Percentiles rank a stretch among this genome's conserved stretches.
phyloP scores from a whole-genome alignment of 2,329 filamentous ascomycete genomes.

The Gremmenia infestans region DNA sequence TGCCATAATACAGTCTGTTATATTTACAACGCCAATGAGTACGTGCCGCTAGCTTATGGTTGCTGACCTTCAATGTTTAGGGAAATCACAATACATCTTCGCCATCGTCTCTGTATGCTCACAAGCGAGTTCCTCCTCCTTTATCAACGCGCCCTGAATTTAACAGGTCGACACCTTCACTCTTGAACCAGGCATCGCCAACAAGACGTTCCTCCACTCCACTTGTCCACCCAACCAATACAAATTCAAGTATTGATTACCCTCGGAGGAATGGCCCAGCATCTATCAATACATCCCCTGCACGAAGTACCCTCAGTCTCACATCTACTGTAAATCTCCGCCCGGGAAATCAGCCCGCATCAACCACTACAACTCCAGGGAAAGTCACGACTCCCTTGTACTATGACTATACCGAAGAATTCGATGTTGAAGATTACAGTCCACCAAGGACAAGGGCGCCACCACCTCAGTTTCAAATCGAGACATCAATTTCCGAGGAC shows the following conservation, averaged over 20 bases:
- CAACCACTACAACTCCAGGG: conserved; percentile 26
- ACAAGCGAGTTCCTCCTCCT: conserved; percentile 24
- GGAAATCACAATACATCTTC: conserved; percentile 25
- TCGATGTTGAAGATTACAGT: conserved; percentile 24
- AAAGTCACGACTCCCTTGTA: conserved; percentile 27
- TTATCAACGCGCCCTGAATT: conserved; percentile 23
- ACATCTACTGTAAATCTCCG: conserved; percentile 28
- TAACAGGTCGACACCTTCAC: conserved; percentile 28
- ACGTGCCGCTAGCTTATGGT: background rate
- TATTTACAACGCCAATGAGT: background rate
- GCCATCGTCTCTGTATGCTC: conserved; percentile 28
- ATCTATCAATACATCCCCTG: conserved; percentile 28
- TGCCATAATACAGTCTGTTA: background rate
- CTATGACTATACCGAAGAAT: conserved; percentile 34
- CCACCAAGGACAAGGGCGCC: conserved; percentile 17
- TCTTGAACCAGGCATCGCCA: conserved; percentile 25
- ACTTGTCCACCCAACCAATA: conserved; percentile 14
- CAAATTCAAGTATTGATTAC: conserved; percentile 18
- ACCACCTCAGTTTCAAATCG: conserved; percentile 26
- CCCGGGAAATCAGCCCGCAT: conserved; percentile 13
- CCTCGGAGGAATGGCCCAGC: conserved; percentile 15
- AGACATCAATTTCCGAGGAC: conserved; percentile 28
- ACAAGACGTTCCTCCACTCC: conserved; percentile 25
- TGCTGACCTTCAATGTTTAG: conserved; percentile 9
- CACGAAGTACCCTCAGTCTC: conserved; percentile 28